Base-by-base conservation (phyloP, 371 early-diverging fungal species). In the Saksenaea oblongispora region DNA sequence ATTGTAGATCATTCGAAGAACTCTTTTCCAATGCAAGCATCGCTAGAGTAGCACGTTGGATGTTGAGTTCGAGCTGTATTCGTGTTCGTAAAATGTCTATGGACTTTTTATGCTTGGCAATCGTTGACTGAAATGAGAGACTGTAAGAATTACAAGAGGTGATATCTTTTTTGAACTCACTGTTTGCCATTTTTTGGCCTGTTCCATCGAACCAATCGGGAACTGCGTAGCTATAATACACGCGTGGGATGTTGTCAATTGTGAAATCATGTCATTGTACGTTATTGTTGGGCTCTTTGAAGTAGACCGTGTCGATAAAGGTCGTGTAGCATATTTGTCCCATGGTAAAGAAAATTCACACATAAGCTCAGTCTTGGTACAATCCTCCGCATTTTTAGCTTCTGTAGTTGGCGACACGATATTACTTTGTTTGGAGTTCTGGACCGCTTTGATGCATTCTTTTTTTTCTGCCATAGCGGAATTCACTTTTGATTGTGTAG, bases 301-400 rank as follows among this genome's bases (percentile, higher is more conserved):
- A 13, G 18, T n/a, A 24, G 27, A 22, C 31, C 10, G n/a, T 27
- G 55, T 11, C 10, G 39, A 18, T 39, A 7, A 36, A 15, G 37
- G 3, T 18, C 17, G 42, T n/a, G 58, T 15, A 5, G 42, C 42
- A 26, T 42, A 41, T 28, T 58, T 39, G n/a, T 26, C n/a, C 58
- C 58, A 58, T 9, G 58, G 58, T 24, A 58, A 58, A 26, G 42
- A n/a, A 15, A 58, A 37, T 26, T 26, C 58, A 47, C 51, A 47
- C 3, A 22, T 8, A 22, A 22, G 22, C 22, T n/a, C 22, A 4
- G 10, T 9, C 22, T 47, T 47, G 22, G 10, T 3, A 3, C n/a
- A 17, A 47, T 5, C 14, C 0, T 47, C 22, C 9, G 17, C 3
- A 17, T n/a, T 26, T 0, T 41, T 0, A 13, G 14, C 42, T 41